Evolutionary conservation across 495 filamentous ascomycete genomes (phyloP).

Genomic region (Neurospora tetrasperma): DNA sequence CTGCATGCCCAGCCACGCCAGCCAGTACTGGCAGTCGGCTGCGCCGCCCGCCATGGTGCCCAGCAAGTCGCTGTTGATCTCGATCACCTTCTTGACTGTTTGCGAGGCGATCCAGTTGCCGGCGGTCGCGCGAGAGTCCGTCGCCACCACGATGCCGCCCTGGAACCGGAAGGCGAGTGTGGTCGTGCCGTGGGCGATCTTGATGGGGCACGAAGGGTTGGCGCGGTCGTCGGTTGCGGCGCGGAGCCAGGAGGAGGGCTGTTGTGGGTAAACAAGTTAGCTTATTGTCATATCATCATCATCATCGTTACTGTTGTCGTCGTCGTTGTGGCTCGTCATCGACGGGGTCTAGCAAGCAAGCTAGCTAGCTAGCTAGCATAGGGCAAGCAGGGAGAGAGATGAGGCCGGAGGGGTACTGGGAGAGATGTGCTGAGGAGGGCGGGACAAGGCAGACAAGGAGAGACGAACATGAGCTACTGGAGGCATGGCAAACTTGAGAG

Average conservation of each 20-base stretch:
- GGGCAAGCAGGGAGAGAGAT: background rate
- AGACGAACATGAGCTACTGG: conserved; percentile 77
- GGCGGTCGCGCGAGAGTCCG: conserved; percentile 90
- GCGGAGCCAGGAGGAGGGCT: conserved; percentile 88
- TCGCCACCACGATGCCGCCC: conserved; percentile 95
- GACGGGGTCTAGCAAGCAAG: background rate
- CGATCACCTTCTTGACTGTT: conserved; percentile 99
- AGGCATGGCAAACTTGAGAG: conserved; percentile 85
- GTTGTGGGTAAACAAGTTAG: background rate
- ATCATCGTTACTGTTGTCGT: background rate
- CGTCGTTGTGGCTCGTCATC: background rate
- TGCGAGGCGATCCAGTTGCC: conserved; percentile 99
- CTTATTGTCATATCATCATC: conserved; percentile 11
- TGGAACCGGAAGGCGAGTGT: conserved; percentile 97
- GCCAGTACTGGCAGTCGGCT: conserved; percentile 99
- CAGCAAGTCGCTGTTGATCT: conserved; percentile 80
- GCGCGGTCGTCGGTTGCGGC: conserved; percentile 93
- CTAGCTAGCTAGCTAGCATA: background rate
- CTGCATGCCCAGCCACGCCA: conserved; percentile 96
- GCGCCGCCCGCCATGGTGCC: conserved; percentile 99
- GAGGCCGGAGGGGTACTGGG: background rate
- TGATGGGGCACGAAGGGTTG: conserved; percentile 94
- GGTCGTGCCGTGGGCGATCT: conserved; percentile 97
- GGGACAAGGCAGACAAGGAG: background rate
- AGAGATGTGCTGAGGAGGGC: background rate